Evolutionary conservation across 768 basidiomycete genomes (phyloP), one percentile per base, ranked within the genome.

Genomic region (Auriscalpium orientale): DNA sequence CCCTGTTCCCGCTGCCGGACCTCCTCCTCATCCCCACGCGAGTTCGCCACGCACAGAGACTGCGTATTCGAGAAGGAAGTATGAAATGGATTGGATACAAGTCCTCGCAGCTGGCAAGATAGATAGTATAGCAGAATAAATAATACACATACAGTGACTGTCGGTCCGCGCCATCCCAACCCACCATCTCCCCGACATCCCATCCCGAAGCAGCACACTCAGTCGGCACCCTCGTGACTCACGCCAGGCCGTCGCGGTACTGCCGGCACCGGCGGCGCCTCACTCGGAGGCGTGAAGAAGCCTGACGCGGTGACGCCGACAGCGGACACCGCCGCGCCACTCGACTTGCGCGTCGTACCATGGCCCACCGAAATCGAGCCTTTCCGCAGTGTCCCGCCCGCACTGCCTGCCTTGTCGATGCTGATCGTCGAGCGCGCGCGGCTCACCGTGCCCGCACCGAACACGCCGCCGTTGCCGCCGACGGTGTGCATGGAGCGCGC

Each of bases 301-400:
- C 90, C 91, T 20, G 76, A 77, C 36, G 88, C 90, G 35, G 85
- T 89, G 47, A 92, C 75, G 16, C 89, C 78, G 46, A 86, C 67
- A 28, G 89, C 85, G 71, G 88, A 85, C 55, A 91, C 90, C 34
- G 81, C 86, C 20, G 87, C 81, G 15, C 85, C 90, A 52, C 77
- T 75, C 46, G 79, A 70, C 73, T 89, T 90, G 57, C 70, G 64
- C 64, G 73, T 78, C 58, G 81, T 81, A 18, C 81, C 84, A 38
- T 81, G 71, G 53, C 87, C 85, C 55, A 89, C 68, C 13, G 82
- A 73, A 57, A 88, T 84, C n/a, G 84, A 82, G 9, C 84, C 82
- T 65, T 73, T 74, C 56, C 74, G 66, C 47, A 71, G 2, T 61
- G 67, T 57, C 60, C 63, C 54, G 50, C 69, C 51, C 51, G 55